Evolutionary conservation across 192 early-diverging fungal species (phyloP).

Genomic region (Geranomyces variabilis): DNA sequence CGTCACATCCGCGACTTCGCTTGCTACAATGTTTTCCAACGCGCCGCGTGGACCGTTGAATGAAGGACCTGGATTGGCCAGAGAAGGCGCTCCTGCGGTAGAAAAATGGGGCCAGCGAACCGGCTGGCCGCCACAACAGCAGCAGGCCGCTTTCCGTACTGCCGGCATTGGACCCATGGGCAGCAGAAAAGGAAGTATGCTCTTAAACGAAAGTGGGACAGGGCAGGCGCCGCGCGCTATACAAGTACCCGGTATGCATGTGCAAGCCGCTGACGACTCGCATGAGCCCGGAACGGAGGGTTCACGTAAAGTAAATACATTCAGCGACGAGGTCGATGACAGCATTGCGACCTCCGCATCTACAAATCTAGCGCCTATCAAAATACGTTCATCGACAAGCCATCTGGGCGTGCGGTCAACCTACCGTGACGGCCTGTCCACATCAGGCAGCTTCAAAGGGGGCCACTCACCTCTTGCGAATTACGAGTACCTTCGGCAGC

Average conservation of each 20-base stretch:
- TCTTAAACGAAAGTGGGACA: not conserved
- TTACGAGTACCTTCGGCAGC: slow-evolving; percentile 24
- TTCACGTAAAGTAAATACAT: not conserved
- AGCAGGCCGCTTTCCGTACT: not conserved
- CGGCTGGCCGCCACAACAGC: slow-evolving; percentile 3
- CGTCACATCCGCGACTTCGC: not conserved
- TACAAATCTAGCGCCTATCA: slow-evolving; percentile 27
- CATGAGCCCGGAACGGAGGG: not conserved
- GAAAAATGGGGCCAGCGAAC: not conserved
- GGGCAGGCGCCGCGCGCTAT: not conserved
- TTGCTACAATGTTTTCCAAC: not conserved
- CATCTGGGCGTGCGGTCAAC: not conserved
- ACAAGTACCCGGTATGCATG: slow-evolving; percentile 1
- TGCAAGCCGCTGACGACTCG: not conserved
- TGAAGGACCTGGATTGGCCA: not conserved
- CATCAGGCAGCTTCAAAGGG: slow-evolving; percentile 33
- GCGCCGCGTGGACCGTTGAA: not conserved
- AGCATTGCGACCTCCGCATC: not conserved
- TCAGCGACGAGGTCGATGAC: not conserved
- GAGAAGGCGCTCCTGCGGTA: not conserved
- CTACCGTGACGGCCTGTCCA: slow-evolving; percentile 22
- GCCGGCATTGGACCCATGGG: not conserved
- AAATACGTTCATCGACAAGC: slow-evolving; percentile 13
- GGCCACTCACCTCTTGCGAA: slow-evolving; percentile 22
- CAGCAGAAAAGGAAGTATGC: slow-evolving; percentile 12